Percentiles rank a stretch among this genome's conserved stretches.
These are phyloP conservation scores for Amylostereum areolatum DNA, from an alignment of 1,284 basidiomycete species.

Conservation along the genomic window DNA sequence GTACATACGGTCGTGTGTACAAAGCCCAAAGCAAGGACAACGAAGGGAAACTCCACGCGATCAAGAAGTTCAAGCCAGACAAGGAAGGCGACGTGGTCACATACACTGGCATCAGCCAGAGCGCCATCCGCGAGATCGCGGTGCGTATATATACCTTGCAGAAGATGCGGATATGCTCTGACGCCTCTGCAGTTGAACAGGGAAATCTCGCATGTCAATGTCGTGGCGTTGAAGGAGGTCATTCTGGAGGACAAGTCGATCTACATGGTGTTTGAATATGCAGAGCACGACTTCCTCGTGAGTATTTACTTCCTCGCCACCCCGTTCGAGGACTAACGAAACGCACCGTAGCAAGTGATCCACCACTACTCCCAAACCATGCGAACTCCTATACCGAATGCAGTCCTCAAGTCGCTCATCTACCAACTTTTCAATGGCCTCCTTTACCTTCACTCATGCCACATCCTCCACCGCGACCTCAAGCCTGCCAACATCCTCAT, in stretches of 20 bases:
- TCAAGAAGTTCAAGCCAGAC: slow-evolving; percentile 99
- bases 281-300: slow-evolving; percentile 96
- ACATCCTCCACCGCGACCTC: slow-evolving; percentile 94
- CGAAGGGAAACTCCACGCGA: slow-evolving; percentile 77
- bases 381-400: slow-evolving; percentile 65
- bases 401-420: slow-evolving; percentile 88
- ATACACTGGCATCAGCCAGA: slow-evolving; percentile 97
- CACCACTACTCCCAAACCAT: slow-evolving; percentile 93
- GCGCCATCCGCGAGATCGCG: slow-evolving; percentile 93
- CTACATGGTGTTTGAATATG: slow-evolving; percentile 99
- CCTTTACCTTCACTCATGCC: slow-evolving; percentile 90
- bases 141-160: slow-evolving; percentile 39
- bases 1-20: slow-evolving; percentile 97
- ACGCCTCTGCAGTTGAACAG: slow-evolving; percentile 68
- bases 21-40: slow-evolving; percentile 80
- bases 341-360: slow-evolving; percentile 79
- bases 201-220: slow-evolving; percentile 90
- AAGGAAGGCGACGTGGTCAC: slow-evolving; percentile 92
- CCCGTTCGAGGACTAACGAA: too few relatives aligned
- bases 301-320: slow-evolving; percentile 21
- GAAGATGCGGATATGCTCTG: background rate
- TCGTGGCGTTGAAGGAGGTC: slow-evolving; percentile 89
- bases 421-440: slow-evolving; percentile 95
- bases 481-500: slow-evolving; percentile 99
- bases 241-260: slow-evolving; percentile 97